Conservation (phyloP, 1,139 yeast species). For the Citeromyces hawaiiensis region DNA sequence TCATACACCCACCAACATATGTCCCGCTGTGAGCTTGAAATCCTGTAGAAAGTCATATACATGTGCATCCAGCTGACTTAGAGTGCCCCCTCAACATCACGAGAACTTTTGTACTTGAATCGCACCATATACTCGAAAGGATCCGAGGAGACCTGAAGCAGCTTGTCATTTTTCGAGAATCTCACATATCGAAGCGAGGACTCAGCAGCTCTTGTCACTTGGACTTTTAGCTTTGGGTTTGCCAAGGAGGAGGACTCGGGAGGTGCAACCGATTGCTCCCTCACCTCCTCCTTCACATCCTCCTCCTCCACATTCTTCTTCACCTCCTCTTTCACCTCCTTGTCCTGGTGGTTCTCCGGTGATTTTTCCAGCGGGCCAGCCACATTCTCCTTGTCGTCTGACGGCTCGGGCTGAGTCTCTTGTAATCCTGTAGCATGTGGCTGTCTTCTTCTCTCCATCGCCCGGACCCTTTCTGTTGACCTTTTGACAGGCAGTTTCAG, state of each 20-base stretch:
- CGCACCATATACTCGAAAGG: neutral
- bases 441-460: slow-evolving; percentile 6
- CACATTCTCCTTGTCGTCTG: neutral
- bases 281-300: too few species aligned
- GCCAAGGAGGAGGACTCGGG: too few species aligned
- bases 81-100: neutral
- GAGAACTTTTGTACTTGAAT: neutral
- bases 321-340: too few species aligned
- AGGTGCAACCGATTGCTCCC: too few species aligned
- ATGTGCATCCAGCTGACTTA: too few species aligned
- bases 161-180: neutral
- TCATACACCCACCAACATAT: too few species aligned
- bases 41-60: too few species aligned
- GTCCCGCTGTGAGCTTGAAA: too few species aligned
- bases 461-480: slow-evolving; percentile 3
- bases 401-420: neutral
- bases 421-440: slow-evolving; percentile 4
- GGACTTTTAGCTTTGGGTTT: neutral
- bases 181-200: slow-evolving; percentile 1
- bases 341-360: too few species aligned
- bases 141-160: neutral
- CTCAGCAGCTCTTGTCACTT: neutral
- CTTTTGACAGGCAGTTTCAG: neutral
- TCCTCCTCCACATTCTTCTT: too few species aligned
- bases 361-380: too few species aligned